Evolutionary conservation across 116 monocot genomes (phyloP), one percentile per base, ranked within the genome.

Genomic region (Papilionanthe hybrid): DNA sequence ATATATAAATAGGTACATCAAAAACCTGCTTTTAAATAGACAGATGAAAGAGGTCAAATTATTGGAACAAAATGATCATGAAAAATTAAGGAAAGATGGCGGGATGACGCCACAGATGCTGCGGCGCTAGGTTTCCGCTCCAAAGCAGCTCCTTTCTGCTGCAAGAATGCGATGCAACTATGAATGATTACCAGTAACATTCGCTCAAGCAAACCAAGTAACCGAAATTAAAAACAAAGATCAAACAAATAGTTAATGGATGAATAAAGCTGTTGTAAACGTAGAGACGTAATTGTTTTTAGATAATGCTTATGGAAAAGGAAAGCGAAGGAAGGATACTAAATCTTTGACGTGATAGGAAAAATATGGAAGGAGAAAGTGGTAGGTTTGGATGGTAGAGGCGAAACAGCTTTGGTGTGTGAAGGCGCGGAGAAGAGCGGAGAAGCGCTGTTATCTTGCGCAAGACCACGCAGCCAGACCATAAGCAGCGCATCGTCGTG

Each of bases 401-500:
- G 22, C 30, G 32, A 3, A 19, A 44, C 9, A 22, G 75, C 20
- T n/a, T 5, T 4, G 47, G 53, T 4, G 53, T 17, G 53, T 53
- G 53, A 53, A 53, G 17, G 53, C 53, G 17, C 13, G 3, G 53
- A 53, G 53, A 53, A 53, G 0, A 53, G 53, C 53, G 6, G 44
- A 50, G 9, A 13, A 75, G 27, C 29, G 48, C 12, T 7, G 72
- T 47, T 75, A 79, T 86, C 76, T 86, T 86, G 86, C 86, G 63
- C 82, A 86, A 63, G 79, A 86, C 86, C 86, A 42, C 76, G 53
- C 86, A 86, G 82, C 86, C 19, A 44, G 47, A 44, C 86, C 86
- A 86, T 86, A 86, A 82, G 45, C 86, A 86, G 82, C 82, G 86
- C 86, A 86, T 86, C 79, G 86, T 76, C 69, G 81, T 82, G 30